phyloP scores from a whole-genome alignment of 495 filamentous ascomycete species.

The Massariosphaeria phaeospora region DNA sequence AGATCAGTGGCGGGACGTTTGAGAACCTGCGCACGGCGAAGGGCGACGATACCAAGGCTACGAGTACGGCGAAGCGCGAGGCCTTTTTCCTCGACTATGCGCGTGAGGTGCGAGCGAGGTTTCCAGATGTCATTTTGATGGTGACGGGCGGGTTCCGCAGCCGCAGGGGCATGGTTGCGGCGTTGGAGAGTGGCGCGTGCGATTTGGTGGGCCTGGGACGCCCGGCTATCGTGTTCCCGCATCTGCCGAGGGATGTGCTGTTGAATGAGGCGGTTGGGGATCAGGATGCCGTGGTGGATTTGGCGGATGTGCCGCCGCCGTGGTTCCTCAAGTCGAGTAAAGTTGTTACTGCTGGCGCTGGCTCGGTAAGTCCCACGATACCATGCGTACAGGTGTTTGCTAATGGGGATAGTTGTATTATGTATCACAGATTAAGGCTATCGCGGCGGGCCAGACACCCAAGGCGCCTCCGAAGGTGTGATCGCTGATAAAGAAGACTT shows the following conservation, averaged over 20 bases:
- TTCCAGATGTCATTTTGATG: slow-evolving; percentile 48
- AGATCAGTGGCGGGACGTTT: slow-evolving; percentile 57
- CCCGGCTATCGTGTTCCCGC: slow-evolving; percentile 50
- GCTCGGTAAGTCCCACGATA: no score
- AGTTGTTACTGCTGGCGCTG: no score
- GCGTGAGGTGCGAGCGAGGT: slow-evolving; percentile 42
- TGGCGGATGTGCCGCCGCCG: slow-evolving; percentile 40
- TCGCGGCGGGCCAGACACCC: no score
- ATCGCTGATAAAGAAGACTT: no score
- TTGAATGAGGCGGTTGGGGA: slow-evolving; percentile 51
- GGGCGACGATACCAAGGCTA: slow-evolving; percentile 18
- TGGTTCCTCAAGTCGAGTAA: slow-evolving; percentile 39
- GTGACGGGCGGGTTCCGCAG: slow-evolving; percentile 55
- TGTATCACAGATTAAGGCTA: no score
- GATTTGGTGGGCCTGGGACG: slow-evolving; percentile 56
- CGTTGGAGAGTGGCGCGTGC: slow-evolving; percentile 50
- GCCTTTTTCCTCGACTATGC: slow-evolving; percentile 61
- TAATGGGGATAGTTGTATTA: no score
- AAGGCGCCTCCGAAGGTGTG: no score
- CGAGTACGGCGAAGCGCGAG: slow-evolving; percentile 49
- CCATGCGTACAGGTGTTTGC: no score
- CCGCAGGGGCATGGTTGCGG: slow-evolving; percentile 50
- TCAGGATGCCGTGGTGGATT: slow-evolving; percentile 45
- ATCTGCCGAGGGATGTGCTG: slow-evolving; percentile 47
- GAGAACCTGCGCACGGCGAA: slow-evolving; percentile 44